Percentiles rank a stretch among this genome's conserved stretches.
These are phyloP conservation scores for Penicillium cosmopolitanum DNA, from an alignment of 495 filamentous ascomycete species.

Conservation along the genomic window DNA sequence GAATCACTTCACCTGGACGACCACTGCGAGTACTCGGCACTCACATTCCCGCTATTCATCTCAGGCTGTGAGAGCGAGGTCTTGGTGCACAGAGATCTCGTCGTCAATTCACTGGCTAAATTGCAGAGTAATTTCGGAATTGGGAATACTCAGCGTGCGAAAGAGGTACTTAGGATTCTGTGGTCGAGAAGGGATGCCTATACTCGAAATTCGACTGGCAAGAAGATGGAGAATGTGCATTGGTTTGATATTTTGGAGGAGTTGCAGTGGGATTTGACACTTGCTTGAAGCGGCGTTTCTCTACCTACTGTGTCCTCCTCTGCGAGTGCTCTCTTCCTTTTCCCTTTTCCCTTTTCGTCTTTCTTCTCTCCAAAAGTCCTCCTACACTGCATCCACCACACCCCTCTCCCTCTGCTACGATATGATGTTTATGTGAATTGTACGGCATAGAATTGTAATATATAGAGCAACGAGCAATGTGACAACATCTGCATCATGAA, in stretches of 20 bases:
- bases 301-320: not conserved
- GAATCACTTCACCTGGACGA: constrained; percentile 35
- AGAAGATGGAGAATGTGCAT: constrained; percentile 21
- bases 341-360: not conserved
- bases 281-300: constrained; percentile 29
- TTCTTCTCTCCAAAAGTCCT: too few species aligned
- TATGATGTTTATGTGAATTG: constrained; percentile 6
- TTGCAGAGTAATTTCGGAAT: constrained; percentile 48
- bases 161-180: constrained; percentile 41
- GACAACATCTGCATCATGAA: not conserved
- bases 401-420: not conserved
- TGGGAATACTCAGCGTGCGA: constrained; percentile 44
- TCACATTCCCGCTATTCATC: constrained; percentile 51
- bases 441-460: constrained; percentile 3
- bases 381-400: too few species aligned
- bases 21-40: constrained; percentile 49
- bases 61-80: constrained; percentile 40
- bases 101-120: constrained; percentile 34
- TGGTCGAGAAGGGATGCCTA: constrained; percentile 36
- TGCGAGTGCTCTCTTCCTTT: not conserved
- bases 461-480: constrained; percentile 3
- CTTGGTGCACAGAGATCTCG: constrained; percentile 28
- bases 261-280: constrained; percentile 46
- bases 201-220: not conserved
- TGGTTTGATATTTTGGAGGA: constrained; percentile 48